Base-by-base conservation (phyloP, 192 early-diverging fungal genomes). In the Gigaspora rosea region DNA sequence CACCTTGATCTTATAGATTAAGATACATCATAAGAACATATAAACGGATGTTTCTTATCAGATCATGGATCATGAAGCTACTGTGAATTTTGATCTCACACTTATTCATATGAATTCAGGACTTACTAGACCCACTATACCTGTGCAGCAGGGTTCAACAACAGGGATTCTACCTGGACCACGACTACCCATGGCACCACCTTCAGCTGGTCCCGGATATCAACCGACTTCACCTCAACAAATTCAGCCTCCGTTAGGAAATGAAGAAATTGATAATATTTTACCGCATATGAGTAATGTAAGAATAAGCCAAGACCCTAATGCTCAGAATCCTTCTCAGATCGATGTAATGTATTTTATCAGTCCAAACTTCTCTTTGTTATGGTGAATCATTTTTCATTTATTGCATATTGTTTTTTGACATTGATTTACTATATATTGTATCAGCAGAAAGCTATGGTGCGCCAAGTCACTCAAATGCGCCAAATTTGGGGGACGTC, bases 271-370 rank as follows among this genome's bases (percentile, higher is more conserved):
- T 49, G 59, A 78, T 54, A 71, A 50, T 13, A 41, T 80, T 16
- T 33, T 51, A 41, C 10, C 47, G 48, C 76, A 72, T 33, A 78
- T 80, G 76, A 27, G 32, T 41, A 54, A 27, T 66, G 52, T 80
- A 52, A 22, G 22, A 9, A 47, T 80, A 11, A 61, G 62, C 50
- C 22, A 68, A 61, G 36, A 9, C 36, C 35, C 41, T 2, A 18
- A 72, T 36, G 18, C 3, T 27, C 49, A 74, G 12, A 13, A 36
- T 54, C 18, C 49, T 27, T 32, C 67, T 33, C 76, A 57, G 41
- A 18, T 59, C 32, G 63, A 76, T 49, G 74, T 65, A 63, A 62
- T 49, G 58, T 59, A 61, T 51, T 49, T 76, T 22, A 76, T 64
- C 41, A 64, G 47, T 13, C 41, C 46, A 47, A 51, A 57, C 11